Evolutionary conservation across 2,329 filamentous ascomycete genomes (phyloP), one percentile per base, ranked within the genome.

Genomic region (Pyrenochaeta sp.): DNA sequence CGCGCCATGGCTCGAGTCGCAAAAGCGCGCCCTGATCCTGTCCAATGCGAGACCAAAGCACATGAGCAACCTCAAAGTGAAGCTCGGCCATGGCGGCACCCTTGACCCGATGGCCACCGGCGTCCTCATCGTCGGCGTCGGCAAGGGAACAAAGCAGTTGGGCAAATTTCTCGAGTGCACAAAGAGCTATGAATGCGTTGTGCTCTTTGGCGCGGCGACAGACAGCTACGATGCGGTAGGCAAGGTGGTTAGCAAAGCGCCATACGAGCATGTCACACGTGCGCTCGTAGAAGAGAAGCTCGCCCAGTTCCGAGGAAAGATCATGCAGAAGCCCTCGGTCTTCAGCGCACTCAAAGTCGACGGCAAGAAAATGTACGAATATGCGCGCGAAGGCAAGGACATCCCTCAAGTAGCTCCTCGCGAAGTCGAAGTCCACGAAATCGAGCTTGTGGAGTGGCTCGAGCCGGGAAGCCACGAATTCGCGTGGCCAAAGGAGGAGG

Each of bases 71-170:
- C 58, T 70, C 20, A 83, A 89, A 51, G 87, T 97, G 58, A 99
- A 97, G 77, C 89, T 97, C 64, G 94, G 94, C 22, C 94, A 99
- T 74, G 94, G 94, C 48, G 94, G 94, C 29, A 99, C 94, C 2
- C 81, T 99, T 13, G 94, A 99, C 66, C 94, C 94, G 18, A 81
- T 96, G 61, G 94, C 94, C 7, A 96, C 92, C 1, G 94, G 94
- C 31, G 89, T 99, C 17, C 81, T 99, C 35, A 91, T 97, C 52
- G 79, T 94, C 6, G 94, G 93, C 42, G 80, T 96, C 38, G 94
- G 93, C 23, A 85, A 82, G 46, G 94, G 90, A 26, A 99, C 94
- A 41, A 99, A 97, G 72, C 77, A 81, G 10, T 81, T 99, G 1
- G 77, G 82, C 27, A 77, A 84, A 23, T 97, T 96, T 69, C 79